Evolutionary conservation across 139 green algal species (phyloP), one percentile per base, ranked within the genome.

Genomic region (Tetraselmis chui): DNA sequence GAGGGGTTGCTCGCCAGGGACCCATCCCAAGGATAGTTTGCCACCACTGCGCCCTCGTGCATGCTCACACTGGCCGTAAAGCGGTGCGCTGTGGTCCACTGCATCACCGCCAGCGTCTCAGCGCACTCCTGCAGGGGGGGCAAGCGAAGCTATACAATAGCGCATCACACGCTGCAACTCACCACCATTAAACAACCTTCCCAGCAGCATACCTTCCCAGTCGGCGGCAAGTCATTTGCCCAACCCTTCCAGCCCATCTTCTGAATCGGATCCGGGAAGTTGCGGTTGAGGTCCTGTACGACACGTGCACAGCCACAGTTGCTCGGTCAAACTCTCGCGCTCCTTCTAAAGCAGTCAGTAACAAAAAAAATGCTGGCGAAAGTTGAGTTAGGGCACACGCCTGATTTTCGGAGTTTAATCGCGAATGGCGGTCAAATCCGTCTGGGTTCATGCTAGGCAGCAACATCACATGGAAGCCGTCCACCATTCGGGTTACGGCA

Each of bases 401-500:
- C 45, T 78, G 59, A 5, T 83, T 30, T 5, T 83, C 86, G 81
- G 58, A 82, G 80, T 96, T 97, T n/a, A 84, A 86, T 0, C 93
- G 81, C 0, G 23, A 25, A 2, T 30, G 67, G n/a, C 1, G 1
- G 0, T 82, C 82, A 83, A 96, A 98, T 18, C 95, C 95, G 83
- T 98, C 95, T 5, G 95, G 95, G 85, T 98, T 98, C 74, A 96
- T 88, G 28, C 45, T n/a, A n/a, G n/a, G n/a, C n/a, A n/a, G n/a
- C n/a, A n/a, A n/a, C n/a, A n/a, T n/a, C n/a, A n/a, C n/a, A n/a
- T n/a, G n/a, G n/a, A n/a, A n/a, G n/a, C n/a, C n/a, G n/a, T n/a
- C n/a, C n/a, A n/a, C n/a, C n/a, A n/a, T n/a, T n/a, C n/a, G n/a
- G n/a, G n/a, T n/a, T n/a, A n/a, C n/a, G n/a, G n/a, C n/a, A n/a